phyloP scores from a whole-genome alignment of 2,329 filamentous ascomycete species.

The Fusarium albidum region DNA sequence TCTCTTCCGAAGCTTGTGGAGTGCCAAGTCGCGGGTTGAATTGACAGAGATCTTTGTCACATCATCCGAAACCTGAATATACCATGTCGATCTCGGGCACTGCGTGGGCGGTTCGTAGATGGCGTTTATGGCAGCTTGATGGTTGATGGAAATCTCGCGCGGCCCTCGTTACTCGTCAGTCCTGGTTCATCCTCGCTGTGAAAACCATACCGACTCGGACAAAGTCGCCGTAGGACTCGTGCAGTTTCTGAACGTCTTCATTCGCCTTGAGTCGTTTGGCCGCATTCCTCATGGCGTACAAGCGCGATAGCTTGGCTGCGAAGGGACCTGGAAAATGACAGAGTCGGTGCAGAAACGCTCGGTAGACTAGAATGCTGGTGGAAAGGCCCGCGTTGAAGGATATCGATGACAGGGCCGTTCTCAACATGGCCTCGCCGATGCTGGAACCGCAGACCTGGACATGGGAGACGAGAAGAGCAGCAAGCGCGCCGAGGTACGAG shows the following conservation, averaged over 20 bases:
- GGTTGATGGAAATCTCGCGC: conserved; percentile 14
- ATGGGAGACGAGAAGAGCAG: not conserved
- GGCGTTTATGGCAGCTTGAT: not conserved
- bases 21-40: not conserved
- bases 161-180: not conserved
- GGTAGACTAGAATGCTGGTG: conserved; percentile 17
- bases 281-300: conserved; percentile 12
- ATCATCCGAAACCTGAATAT: conserved; percentile 7
- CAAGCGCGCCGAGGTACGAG: not conserved
- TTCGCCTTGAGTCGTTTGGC: conserved; percentile 4
- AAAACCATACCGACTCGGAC: conserved; percentile 27
- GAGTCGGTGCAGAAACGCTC: conserved; percentile 18
- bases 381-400: conserved; percentile 7
- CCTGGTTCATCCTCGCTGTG: too few species aligned
- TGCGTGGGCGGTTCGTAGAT: conserved; percentile 4
- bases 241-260: conserved; percentile 18
- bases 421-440: not conserved
- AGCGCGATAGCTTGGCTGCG: conserved; percentile 9
- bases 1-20: conserved; percentile 7
- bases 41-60: conserved; percentile 6
- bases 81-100: conserved; percentile 4
- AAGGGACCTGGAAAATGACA: conserved; percentile 18
- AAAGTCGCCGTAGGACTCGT: conserved; percentile 21
- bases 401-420: not conserved
- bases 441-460: not conserved